Base-by-base conservation (phyloP, 441 rosid species). In the Gossypium armourianum region DNA sequence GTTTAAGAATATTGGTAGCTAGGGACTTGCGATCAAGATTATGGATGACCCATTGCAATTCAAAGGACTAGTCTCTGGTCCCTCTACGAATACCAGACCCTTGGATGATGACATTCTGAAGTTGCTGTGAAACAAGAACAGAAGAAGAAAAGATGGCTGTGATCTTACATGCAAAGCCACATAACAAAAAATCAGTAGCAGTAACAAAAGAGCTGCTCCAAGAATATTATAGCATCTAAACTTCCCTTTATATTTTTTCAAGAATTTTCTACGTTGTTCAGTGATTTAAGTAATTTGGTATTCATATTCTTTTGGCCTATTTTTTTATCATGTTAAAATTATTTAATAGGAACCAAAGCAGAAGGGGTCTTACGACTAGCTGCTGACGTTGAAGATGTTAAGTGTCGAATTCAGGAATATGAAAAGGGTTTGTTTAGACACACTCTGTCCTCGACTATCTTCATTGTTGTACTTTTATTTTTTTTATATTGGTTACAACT, bases 341-440 rank as follows among this genome's bases (percentile, higher is more conserved):
- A 66, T 76, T 69, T 76, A 75, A 72, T 88, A 95, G 99, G 99
- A 78, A 61, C 83, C 72, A 87, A 77, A 75, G 87, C 83, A 60
- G 98, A 95, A 90, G 99, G 99, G 73, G 87, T 95, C 76, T 83
- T 95, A 86, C 82, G 99, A 74, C 97, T 91, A 84, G 99, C 99
- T 75, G 99, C 99, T 24, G 96, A 88, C 82, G 99, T 95, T 53
- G 99, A 95, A 73, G 93, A 90, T 78, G 99, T 95, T 62, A 87
- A 90, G 81, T 85, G 62, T 74, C 90, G 99, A 71, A 86, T 95
- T 84, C 86, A 84, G 50, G 98, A 91, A 76, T 95, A 87, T 72
- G 98, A 92, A 84, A 90, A 95, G 76, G 98, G 98, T 92, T 78
- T 73, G 86, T 84, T 74, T 16, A 49, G 4, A 64, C 23, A 68